phyloP scores from a whole-genome alignment of 768 basidiomycete genomes.

The Cystobasidium ongulense region DNA sequence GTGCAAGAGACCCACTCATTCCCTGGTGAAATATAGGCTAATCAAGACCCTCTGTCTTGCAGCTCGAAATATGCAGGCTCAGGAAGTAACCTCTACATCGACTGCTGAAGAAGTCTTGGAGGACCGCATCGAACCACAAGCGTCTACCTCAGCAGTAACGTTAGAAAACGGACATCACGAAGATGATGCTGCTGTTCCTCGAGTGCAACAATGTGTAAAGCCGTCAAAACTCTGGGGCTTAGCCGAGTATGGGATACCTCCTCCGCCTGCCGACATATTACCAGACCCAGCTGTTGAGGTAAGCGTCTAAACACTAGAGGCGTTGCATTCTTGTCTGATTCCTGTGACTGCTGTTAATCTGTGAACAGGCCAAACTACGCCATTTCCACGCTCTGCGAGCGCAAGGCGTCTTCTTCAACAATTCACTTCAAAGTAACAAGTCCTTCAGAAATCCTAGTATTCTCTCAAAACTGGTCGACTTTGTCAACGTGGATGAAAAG shows the following conservation, averaged over 20 bases:
- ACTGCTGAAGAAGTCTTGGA: neutral
- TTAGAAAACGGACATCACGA: neutral
- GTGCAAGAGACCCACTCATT: neutral
- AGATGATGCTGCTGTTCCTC: neutral
- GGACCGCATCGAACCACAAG: neutral
- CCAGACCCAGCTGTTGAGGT: slow-evolving; percentile 29
- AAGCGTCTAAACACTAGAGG: neutral
- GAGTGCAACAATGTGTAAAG: neutral
- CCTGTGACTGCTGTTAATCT: neutral
- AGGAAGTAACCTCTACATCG: neutral
- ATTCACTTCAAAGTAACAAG: slow-evolving; percentile 82
- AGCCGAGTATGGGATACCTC: slow-evolving; percentile 26
- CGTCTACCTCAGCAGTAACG: slow-evolving; percentile 18
- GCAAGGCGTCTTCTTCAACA: slow-evolving; percentile 83
- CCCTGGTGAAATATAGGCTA: neutral
- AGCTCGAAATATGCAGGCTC: neutral
- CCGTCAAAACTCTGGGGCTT: slow-evolving; percentile 22
- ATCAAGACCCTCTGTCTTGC: neutral
- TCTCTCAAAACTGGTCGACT: slow-evolving; percentile 90
- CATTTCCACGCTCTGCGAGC: slow-evolving; percentile 67
- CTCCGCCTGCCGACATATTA: neutral
- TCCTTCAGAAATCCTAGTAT: slow-evolving; percentile 94
- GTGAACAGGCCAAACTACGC: slow-evolving; percentile 54
- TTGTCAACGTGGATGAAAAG: slow-evolving; percentile 81
- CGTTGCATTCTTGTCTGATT: neutral